phyloP scores from a whole-genome alignment of 1,284 basidiomycete species.

The Agaricales sp. region DNA sequence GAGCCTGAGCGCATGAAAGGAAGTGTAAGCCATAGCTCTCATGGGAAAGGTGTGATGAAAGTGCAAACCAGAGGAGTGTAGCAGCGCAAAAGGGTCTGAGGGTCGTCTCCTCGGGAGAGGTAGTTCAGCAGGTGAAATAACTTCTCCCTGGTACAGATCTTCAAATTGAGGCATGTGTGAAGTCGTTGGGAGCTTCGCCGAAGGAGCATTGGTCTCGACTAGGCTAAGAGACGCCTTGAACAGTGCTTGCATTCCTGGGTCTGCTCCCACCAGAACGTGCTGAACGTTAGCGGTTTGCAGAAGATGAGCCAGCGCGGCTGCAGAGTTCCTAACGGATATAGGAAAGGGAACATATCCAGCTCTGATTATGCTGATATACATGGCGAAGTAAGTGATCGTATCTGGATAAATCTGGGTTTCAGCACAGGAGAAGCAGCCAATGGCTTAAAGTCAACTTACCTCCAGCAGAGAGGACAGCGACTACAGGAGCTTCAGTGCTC shows the following conservation, averaged over 20 bases:
- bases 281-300: constrained; percentile 13
- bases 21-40: neutral
- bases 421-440: constrained; percentile 4
- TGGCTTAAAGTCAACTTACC: constrained; percentile 2
- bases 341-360: constrained; percentile 19
- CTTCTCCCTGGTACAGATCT: constrained; percentile 8
- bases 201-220: constrained; percentile 1
- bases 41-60: neutral
- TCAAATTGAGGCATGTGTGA: constrained; percentile 11
- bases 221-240: constrained; percentile 10
- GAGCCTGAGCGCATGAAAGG: constrained; percentile 9
- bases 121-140: constrained; percentile 1
- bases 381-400: constrained; percentile 18
- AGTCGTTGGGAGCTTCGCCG: neutral
- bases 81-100: constrained; percentile 14
- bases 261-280: constrained; percentile 18
- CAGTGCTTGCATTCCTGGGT: constrained; percentile 17
- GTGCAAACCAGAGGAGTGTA: constrained; percentile 25
- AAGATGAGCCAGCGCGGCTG: constrained; percentile 21
- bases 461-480: neutral
- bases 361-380: constrained; percentile 18
- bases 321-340: constrained; percentile 24
- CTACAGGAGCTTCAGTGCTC: neutral
- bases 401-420: constrained; percentile 13
- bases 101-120: constrained; percentile 7